phyloP scores from a whole-genome alignment of 176 grass and related monocot species.

The Oryza australiensis region DNA sequence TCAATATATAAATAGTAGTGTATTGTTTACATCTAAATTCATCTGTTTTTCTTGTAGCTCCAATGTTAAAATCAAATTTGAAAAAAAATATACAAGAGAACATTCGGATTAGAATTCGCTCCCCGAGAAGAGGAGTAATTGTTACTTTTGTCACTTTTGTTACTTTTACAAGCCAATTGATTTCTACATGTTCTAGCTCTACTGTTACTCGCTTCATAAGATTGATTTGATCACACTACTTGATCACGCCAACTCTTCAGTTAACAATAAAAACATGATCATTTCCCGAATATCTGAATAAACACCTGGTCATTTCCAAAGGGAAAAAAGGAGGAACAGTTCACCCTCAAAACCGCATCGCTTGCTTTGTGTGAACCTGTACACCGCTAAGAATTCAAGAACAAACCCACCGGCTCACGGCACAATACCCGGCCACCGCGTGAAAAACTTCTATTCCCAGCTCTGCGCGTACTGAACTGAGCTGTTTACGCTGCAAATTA shows the following conservation, averaged over 20 bases:
- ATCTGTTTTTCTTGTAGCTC: too few species aligned
- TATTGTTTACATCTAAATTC: too few species aligned
- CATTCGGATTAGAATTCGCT: too few species aligned
- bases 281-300: not conserved
- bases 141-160: not conserved
- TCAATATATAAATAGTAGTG: too few species aligned
- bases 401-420: not conserved
- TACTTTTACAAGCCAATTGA: not conserved
- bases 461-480: not conserved
- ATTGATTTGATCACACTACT: not conserved
- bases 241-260: not conserved
- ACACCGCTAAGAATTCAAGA: not conserved
- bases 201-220: not conserved
- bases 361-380: conserved; percentile 6
- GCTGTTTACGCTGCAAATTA: not conserved
- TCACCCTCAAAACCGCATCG: not conserved
- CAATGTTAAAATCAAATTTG: too few species aligned
- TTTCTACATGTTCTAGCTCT: not conserved
- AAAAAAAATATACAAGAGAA: too few species aligned
- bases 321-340: not conserved
- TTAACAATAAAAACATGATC: not conserved
- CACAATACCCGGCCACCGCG: not conserved
- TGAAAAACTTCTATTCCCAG: not conserved
- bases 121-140: too few species aligned
- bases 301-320: not conserved